Conservation (phyloP, 2,329 filamentous ascomycete species). For the Hymenoscyphus linearis region DNA sequence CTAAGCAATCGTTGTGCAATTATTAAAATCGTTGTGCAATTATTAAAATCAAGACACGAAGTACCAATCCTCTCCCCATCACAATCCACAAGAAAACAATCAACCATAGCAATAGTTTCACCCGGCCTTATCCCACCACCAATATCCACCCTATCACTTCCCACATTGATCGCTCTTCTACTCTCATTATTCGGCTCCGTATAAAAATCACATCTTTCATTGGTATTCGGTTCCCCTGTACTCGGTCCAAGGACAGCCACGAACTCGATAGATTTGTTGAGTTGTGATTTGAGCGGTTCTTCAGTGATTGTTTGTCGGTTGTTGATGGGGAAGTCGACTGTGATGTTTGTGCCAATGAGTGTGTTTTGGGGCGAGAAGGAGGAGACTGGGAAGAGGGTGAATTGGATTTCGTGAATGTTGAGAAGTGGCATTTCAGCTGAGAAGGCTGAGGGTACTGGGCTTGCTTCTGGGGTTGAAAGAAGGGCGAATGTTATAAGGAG, state of each 20-base stretch:
- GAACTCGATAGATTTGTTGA: neutral
- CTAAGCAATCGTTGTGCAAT: no score
- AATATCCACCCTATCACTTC: neutral
- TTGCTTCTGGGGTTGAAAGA: neutral
- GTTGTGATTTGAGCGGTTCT: neutral
- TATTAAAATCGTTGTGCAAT: no score
- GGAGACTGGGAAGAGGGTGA: neutral
- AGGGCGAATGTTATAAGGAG: neutral
- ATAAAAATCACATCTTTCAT: neutral
- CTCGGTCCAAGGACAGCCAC: neutral
- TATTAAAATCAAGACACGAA: no score
- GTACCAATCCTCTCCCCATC: neutral
- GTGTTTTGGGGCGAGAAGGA: neutral
- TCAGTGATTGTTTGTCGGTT: neutral
- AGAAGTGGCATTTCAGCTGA: neutral
- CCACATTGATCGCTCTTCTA: neutral
- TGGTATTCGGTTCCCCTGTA: neutral
- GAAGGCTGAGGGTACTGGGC: no score
- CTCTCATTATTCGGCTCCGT: neutral
- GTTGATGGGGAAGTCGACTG: neutral
- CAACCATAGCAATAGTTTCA: neutral
- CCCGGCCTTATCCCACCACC: neutral
- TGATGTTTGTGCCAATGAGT: neutral
- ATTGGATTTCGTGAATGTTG: neutral
- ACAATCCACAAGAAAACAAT: neutral